Evolutionary conservation across 2,329 filamentous ascomycete genomes (phyloP), one percentile per base, ranked within the genome.

Genomic region (Hypoxylon sp.): DNA sequence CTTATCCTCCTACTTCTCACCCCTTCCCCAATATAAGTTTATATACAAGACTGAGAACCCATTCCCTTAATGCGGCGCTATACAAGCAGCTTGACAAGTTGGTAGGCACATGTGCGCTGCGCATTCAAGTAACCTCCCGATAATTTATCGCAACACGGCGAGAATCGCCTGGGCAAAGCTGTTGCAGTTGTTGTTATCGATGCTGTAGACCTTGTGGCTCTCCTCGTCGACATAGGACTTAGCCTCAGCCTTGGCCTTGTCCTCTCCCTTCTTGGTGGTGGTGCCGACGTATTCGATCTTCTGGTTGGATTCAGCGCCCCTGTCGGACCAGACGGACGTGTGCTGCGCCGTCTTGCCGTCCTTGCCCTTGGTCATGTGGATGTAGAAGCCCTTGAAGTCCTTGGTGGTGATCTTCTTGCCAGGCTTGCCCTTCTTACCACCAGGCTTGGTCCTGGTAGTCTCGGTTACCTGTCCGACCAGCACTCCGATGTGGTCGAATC

Each of bases 151-250:
- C 17, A 68, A 13, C 0, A 14, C 43, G 1, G 19, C 14, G 19
- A 21, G n/a, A 21, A 65, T 28, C 13, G 48, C 23, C 38, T 60
- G 43, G 17, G 36, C 57, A 21, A 56, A 70, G 14, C 62, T 55
- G 41, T 57, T 57, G 61, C 68, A 70, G 55, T 70, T 70, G 68
- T 70, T 70, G 36, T 56, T 43, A 2, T 53, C 5, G 43, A 70
- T 38, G 17, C 36, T 59, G 45, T 70, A 70, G 17, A 30, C 46
- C 7, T 28, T 25, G 45, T 70, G 45, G 9, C 48, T 34, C 0
- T 14, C 19, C 5, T 56, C 53, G 5, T 23, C 6, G 13, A 66
- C n/a, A n/a, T 65, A 68, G 1, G 49, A 28, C 17, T 51, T 59
- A n/a, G 51, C 41, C 3, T 17, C 36, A 9, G 43, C 55, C 34